Percentiles rank a stretch among this genome's conserved stretches.
These are phyloP conservation scores for Ceratocystis ficicola DNA, from an alignment of 2,329 filamentous ascomycete genomes.

Conservation along the genomic window DNA sequence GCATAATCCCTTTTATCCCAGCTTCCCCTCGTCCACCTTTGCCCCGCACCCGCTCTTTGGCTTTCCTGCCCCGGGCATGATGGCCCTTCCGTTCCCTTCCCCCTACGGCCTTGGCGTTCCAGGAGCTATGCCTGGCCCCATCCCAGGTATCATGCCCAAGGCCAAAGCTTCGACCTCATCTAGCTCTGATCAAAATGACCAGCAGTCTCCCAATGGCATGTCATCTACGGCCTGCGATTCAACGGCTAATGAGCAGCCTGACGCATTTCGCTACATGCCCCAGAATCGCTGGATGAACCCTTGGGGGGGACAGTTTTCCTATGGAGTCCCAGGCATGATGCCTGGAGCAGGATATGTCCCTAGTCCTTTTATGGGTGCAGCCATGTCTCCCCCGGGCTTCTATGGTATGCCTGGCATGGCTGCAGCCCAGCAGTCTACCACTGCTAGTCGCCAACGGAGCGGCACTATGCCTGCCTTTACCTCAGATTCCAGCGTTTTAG, in stretches of 20 bases:
- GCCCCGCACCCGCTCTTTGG: slow-evolving; percentile 29
- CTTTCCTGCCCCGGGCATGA: slow-evolving; percentile 26
- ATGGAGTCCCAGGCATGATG: slow-evolving; percentile 18
- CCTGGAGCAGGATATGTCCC: slow-evolving; percentile 15
- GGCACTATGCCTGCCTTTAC: slow-evolving; percentile 6
- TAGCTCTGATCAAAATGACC: neutral
- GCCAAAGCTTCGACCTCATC: slow-evolving; percentile 2
- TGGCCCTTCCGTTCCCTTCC: slow-evolving; percentile 24
- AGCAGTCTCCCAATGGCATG: neutral
- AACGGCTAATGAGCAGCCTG: slow-evolving; percentile 13
- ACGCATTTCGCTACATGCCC: slow-evolving; percentile 15
- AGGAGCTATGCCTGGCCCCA: slow-evolving; percentile 6
- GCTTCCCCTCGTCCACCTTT: slow-evolving; percentile 26
- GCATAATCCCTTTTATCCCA: slow-evolving; percentile 25
- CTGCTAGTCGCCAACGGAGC: slow-evolving; percentile 13
- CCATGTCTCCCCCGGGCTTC: slow-evolving; percentile 13
- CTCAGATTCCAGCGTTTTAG: neutral
- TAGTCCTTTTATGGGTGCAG: slow-evolving; percentile 17
- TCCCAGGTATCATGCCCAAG: slow-evolving; percentile 13
- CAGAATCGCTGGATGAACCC: slow-evolving; percentile 20
- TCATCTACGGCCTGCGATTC: neutral
- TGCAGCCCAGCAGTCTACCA: slow-evolving; percentile 3
- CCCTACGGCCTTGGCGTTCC: slow-evolving; percentile 15
- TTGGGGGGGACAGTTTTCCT: slow-evolving; percentile 22
- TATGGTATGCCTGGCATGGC: slow-evolving; percentile 13